Conservation (phyloP, 2,329 filamentous ascomycete species). For the Nannizziopsis arthrosporioides region DNA sequence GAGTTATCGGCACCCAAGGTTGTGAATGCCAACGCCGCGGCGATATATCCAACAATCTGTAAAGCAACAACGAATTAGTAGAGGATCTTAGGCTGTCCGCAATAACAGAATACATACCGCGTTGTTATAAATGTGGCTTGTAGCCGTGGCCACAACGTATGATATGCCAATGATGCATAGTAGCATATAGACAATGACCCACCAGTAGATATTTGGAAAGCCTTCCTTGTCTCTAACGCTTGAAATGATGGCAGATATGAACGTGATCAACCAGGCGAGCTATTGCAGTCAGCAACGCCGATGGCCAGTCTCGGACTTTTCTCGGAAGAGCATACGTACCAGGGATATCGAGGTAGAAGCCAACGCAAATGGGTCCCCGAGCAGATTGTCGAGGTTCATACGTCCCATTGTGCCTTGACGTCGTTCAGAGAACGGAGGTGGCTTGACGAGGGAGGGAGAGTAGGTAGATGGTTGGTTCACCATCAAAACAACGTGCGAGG, state of each 20-base stretch:
- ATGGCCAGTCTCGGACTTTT: constrained; percentile 26
- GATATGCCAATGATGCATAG: constrained; percentile 70
- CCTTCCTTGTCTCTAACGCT: constrained; percentile 34
- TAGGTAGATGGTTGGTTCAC: constrained; percentile 17
- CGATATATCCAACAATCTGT: constrained; percentile 74
- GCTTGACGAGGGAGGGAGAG: constrained; percentile 18
- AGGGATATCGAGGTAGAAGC: constrained; percentile 84
- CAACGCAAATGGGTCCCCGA: constrained; percentile 91
- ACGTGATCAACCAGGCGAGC: constrained; percentile 91
- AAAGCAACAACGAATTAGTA: neutral
- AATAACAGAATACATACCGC: constrained; percentile 45
- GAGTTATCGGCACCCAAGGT: constrained; percentile 77
- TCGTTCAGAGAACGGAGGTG: constrained; percentile 21
- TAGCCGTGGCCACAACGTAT: constrained; percentile 71
- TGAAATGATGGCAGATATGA: constrained; percentile 72
- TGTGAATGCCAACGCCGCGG: constrained; percentile 69
- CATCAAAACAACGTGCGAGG: constrained; percentile 16
- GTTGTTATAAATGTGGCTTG: constrained; percentile 78
- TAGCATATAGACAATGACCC: constrained; percentile 74
- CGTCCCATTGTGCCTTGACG: constrained; percentile 41
- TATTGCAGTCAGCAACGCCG: constrained; percentile 51
- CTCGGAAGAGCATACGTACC: constrained; percentile 45
- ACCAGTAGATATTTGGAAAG: constrained; percentile 88
- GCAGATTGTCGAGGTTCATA: constrained; percentile 75
- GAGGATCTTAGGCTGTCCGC: neutral